Conservation (phyloP, 257 asterid species). For the Lantana camara region DNA sequence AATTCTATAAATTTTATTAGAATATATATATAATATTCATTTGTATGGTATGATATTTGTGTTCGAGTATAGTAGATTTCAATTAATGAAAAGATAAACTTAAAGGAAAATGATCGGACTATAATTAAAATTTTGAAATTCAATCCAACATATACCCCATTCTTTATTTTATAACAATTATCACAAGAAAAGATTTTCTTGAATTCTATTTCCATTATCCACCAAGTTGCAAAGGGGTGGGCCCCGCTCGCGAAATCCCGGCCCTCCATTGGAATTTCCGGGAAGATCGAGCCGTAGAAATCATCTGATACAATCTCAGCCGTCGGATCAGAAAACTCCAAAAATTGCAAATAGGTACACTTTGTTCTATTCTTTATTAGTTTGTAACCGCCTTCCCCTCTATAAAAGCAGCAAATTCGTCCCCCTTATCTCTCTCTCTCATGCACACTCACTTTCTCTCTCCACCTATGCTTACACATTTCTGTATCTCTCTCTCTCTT, state of each 20-base stretch:
- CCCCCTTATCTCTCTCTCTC: slow-evolving; percentile 3
- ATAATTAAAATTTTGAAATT: too few relatives aligned
- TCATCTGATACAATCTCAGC: slow-evolving; percentile 18
- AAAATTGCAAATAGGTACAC: slow-evolving; percentile 17
- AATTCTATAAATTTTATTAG: too few relatives aligned
- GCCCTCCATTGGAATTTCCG: neutral
- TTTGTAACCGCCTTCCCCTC: slow-evolving; percentile 29
- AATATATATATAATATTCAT: too few relatives aligned
- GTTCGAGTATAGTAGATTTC: too few relatives aligned
- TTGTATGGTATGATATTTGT: too few relatives aligned
- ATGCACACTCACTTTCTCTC: slow-evolving; percentile 16
- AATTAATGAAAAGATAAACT: too few relatives aligned
- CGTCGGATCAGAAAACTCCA: slow-evolving; percentile 35
- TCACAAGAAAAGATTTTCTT: neutral
- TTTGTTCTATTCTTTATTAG: slow-evolving; percentile 25
- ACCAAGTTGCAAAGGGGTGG: slow-evolving; percentile 31
- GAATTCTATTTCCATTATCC: neutral
- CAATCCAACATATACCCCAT: too few relatives aligned
- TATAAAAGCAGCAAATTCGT: slow-evolving; percentile 28
- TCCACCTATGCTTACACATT: slow-evolving; percentile 5
- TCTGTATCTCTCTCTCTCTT: slow-evolving; percentile 24
- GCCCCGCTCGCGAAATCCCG: slow-evolving; percentile 16
- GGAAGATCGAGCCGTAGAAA: slow-evolving; percentile 26
- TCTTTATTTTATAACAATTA: too few relatives aligned
- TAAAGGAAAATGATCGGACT: too few relatives aligned